A percentile compares a stretch with the other conserved stretches of the same genome.
phyloP scores from a whole-genome alignment of 768 basidiomycete genomes.

The Naganishia vishniacii region DNA sequence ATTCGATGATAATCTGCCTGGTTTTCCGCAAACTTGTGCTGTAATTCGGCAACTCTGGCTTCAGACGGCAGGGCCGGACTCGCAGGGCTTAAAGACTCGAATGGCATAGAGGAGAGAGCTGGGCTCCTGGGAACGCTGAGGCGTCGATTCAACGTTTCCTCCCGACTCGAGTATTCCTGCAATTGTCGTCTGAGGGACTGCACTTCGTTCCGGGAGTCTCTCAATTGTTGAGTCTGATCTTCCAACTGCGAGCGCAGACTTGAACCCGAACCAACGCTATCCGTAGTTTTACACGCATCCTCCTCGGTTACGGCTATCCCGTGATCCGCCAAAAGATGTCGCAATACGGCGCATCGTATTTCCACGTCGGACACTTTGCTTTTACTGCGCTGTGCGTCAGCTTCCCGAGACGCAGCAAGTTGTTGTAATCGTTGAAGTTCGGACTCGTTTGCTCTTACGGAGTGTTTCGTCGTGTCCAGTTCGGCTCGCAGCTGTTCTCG shows the following conservation, averaged over 20 bases:
- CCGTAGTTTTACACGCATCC: conserved; percentile 53
- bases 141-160: conserved; percentile 45
- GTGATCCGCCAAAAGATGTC: conserved; percentile 80
- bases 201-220: conserved; percentile 66
- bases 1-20: conserved; percentile 55
- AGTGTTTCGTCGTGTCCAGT: conserved; percentile 55
- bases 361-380: conserved; percentile 57
- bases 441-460: conserved; percentile 62
- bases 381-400: background rate
- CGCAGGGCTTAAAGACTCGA: conserved; percentile 22
- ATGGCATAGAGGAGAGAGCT: background rate
- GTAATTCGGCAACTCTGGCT: conserved; percentile 58
- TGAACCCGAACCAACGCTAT: conserved; percentile 42
- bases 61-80: conserved; percentile 42
- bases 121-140: conserved; percentile 8
- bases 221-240: conserved; percentile 66
- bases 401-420: background rate
- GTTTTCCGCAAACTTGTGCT: conserved; percentile 56
- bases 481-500: conserved; percentile 65
- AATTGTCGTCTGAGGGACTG: conserved; percentile 62
- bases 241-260: conserved; percentile 60
- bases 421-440: conserved; percentile 40
- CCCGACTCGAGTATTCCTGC: conserved; percentile 68
- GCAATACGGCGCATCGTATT: conserved; percentile 70
- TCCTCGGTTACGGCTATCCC: conserved; percentile 75